Evolutionary conservation across 352 stramenopile species (phyloP), one percentile per base, ranked within the genome.

Genomic region (Nothophytophthora sp.): DNA sequence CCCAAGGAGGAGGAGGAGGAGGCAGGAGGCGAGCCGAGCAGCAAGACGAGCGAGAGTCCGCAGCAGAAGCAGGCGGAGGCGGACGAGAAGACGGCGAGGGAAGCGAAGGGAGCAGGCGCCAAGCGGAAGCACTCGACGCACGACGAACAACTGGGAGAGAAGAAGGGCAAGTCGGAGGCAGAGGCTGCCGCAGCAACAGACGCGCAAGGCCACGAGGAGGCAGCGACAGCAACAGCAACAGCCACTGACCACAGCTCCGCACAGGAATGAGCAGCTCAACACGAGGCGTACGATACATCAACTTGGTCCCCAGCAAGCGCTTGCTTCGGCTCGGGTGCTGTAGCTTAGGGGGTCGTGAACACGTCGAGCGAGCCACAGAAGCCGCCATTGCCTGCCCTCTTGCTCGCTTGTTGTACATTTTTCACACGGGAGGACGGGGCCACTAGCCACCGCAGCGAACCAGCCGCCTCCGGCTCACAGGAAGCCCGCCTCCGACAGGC

Each of bases 401-500:
- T n/a, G n/a, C n/a, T n/a, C n/a, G n/a, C n/a, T n/a, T n/a, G n/a
- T n/a, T n/a, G n/a, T n/a, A n/a, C n/a, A n/a, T n/a, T n/a, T n/a
- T n/a, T n/a, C n/a, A n/a, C n/a, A n/a, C n/a, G n/a, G n/a, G n/a
- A n/a, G n/a, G n/a, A n/a, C n/a, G n/a, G n/a, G n/a, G n/a, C n/a
- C n/a, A n/a, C n/a, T n/a, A n/a, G n/a, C n/a, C n/a, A n/a, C n/a
- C n/a, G n/a, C n/a, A n/a, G n/a, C n/a, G n/a, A n/a, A n/a, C n/a
- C n/a, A n/a, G 25, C 33, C 16, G 24, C 30, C 20, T 35, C 18
- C 25, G 29, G n/a, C 3, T 65, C 38, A 95, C 30, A 95, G 65
- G 38, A 95, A 95, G 19, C 86, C 86, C 25, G 86, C 86, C 55
- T 95, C 86, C 24, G 86, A 92, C 58, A 95, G 55, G 63, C 81